Percentiles rank a stretch among this genome's conserved stretches.
These are phyloP conservation scores for Pyronema domesticum DNA, from an alignment of 495 filamentous ascomycete species.

Conservation along the genomic window DNA sequence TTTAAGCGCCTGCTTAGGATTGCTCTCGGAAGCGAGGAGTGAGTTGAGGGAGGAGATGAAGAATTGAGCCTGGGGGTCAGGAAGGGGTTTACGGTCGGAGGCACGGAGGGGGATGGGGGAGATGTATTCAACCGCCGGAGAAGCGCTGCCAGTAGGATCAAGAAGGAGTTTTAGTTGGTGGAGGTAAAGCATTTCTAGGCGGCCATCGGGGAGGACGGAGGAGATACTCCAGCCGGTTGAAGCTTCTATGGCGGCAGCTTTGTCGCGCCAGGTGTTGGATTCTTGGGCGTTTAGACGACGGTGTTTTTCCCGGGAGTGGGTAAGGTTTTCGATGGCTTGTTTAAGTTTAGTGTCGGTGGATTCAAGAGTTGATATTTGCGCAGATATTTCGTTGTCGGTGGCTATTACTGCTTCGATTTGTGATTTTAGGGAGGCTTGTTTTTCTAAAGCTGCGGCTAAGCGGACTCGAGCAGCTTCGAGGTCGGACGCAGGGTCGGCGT, in stretches of 20 bases:
- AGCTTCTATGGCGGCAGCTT: slow-evolving; percentile 46
- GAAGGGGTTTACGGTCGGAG: slow-evolving; percentile 29
- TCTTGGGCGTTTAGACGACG: too few species aligned
- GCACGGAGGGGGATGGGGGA: slow-evolving; percentile 32
- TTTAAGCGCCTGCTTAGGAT: slow-evolving; percentile 36
- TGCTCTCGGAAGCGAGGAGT: slow-evolving; percentile 21
- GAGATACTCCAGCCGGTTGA: slow-evolving; percentile 62
- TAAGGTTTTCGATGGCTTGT: too few species aligned
- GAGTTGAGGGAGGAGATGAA: slow-evolving; percentile 39
- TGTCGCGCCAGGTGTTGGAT: slow-evolving; percentile 1
- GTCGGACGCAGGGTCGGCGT: slow-evolving; percentile 49
- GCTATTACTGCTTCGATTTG: slow-evolving; percentile 48
- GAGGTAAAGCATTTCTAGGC: slow-evolving; percentile 61
- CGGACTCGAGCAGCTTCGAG: slow-evolving; percentile 64
- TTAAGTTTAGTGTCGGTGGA: too few species aligned
- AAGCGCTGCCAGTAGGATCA: slow-evolving; percentile 16
- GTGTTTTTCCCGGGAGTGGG: too few species aligned
- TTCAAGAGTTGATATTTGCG: too few species aligned
- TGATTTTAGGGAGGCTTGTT: too few species aligned
- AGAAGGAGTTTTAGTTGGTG: slow-evolving; percentile 37
- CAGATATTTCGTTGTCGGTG: neutral
- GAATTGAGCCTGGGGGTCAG: slow-evolving; percentile 40
- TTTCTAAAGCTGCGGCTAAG: slow-evolving; percentile 45
- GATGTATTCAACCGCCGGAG: slow-evolving; percentile 40
- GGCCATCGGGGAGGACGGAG: slow-evolving; percentile 40